These are phyloP conservation scores for Annona cherimola DNA, from an alignment of 164 flowering plant genomes.

Conservation along the genomic window DNA sequence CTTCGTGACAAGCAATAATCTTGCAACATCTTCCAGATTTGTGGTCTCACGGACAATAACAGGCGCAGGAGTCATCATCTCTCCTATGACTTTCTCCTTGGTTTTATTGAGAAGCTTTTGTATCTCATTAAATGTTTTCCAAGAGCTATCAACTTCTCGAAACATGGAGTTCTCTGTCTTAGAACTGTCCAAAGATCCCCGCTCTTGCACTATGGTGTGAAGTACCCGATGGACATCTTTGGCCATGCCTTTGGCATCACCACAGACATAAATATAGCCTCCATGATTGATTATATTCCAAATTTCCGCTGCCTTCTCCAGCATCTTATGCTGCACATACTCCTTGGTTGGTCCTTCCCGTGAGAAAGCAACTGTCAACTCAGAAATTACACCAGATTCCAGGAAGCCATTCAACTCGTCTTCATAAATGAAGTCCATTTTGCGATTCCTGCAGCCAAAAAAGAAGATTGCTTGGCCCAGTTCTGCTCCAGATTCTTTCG, in stretches of 20 bases:
- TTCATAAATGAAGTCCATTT: too few species aligned
- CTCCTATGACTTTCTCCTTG: conserved; percentile 72
- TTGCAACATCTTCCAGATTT: conserved; percentile 90
- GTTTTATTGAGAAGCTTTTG: conserved; percentile 84
- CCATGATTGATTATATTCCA: conserved; percentile 83
- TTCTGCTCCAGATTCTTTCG: conserved; percentile 71
- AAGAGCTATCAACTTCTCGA: too few species aligned
- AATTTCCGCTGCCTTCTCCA: too few species aligned
- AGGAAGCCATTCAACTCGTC: too few species aligned
- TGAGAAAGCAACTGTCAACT: too few species aligned
- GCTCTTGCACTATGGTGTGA: conserved; percentile 91
- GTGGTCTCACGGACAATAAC: conserved; percentile 74
- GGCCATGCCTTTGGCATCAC: conserved; percentile 99
- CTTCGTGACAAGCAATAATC: conserved; percentile 83
- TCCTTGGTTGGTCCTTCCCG: too few species aligned
- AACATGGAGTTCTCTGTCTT: too few species aligned
- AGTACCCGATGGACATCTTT: conserved; percentile 85
- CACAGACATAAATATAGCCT: conserved; percentile 86
- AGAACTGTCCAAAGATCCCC: too few species aligned
- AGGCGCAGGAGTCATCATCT: conserved; percentile 89
- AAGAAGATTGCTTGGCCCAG: conserved; percentile 72
- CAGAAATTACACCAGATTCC: too few species aligned
- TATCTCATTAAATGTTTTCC: conserved; percentile 84
- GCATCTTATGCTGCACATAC: too few species aligned
- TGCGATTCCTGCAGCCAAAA: conserved; percentile 92